Base-by-base conservation (phyloP, 352 stramenopile species). In the Globisporangium paddicum region DNA sequence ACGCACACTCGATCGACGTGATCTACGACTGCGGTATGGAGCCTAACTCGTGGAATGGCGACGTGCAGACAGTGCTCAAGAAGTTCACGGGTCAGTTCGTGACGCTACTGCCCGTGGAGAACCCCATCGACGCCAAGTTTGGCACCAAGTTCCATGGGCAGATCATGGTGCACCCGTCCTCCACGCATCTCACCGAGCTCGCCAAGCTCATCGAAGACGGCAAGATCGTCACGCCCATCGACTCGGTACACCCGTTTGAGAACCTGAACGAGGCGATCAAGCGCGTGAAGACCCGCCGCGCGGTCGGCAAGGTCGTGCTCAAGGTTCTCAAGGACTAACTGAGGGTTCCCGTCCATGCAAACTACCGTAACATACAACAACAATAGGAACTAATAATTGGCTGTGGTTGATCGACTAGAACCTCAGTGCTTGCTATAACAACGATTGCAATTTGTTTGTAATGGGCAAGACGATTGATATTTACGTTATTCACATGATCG, bases 281-380 rank as follows among this genome's bases (percentile, higher is more conserved):
- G 30, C 51, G 67, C 37, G 64, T 80, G 23, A 79, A 79, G 66
- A 66, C 59, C 21, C 62, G 71, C 60, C 68, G 63, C 16, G 69
- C 70, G 1, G 68, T 72, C n/a, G 77, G 77, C 46, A 87, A 87
- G 66, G 75, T 87, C 52, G 69, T 85, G 16, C 64, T 86, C 26
- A 58, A 78, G 11, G 64, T 85, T 25, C 44, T 57, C 8, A 13
- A 28, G 14, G 26, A 40, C 3, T 25, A 37, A 14, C n/a, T n/a
- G n/a, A n/a, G n/a, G n/a, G n/a, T n/a, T n/a, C n/a, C n/a, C n/a
- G n/a, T n/a, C n/a, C n/a, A n/a, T n/a, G n/a, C n/a, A n/a, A n/a
- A n/a, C n/a, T n/a, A n/a, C n/a, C n/a, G n/a, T n/a, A n/a, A n/a
- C n/a, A n/a, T n/a, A n/a, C n/a, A n/a, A n/a, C n/a, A n/a, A n/a